Evolutionary conservation across 495 filamentous ascomycete genomes (phyloP).

Genomic region (Glarea lozoyensis): DNA sequence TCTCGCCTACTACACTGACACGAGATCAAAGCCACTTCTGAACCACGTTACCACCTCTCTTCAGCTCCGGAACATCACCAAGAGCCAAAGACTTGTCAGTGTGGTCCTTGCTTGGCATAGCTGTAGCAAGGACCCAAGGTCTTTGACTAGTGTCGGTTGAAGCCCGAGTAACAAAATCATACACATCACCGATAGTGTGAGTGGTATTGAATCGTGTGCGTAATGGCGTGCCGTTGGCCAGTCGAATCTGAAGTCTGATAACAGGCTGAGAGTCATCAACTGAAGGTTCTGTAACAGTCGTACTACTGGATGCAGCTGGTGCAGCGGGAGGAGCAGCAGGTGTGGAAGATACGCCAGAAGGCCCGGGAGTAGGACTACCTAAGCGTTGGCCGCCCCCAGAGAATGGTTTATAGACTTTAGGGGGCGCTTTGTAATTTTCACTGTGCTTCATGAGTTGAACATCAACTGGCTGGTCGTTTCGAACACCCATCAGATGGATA

Average conservation of each 20-base stretch:
- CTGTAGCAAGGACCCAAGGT: conserved; percentile 80
- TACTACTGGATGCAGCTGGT: conserved; percentile 9
- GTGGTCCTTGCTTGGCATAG: conserved; percentile 92
- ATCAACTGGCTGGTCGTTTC: conserved; percentile 77
- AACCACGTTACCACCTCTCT: conserved; percentile 68
- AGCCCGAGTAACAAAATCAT: conserved; percentile 68
- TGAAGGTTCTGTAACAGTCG: conserved; percentile 34
- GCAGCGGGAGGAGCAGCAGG: conserved; percentile 27
- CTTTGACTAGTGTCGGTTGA: conserved; percentile 49
- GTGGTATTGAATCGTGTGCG: conserved; percentile 85
- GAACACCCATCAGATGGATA: conserved; percentile 79
- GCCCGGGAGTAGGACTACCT: conserved; percentile 82
- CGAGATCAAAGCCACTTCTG: conserved; percentile 67
- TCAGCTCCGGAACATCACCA: conserved; percentile 77
- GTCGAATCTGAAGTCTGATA: conserved; percentile 74
- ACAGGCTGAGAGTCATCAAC: conserved; percentile 72
- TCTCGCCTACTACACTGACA: too few species aligned
- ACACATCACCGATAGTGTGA: conserved; percentile 87
- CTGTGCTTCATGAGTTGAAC: conserved; percentile 82
- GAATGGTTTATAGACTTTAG: conserved; percentile 84
- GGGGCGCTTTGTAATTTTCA: conserved; percentile 72
- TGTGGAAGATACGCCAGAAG: conserved; percentile 25
- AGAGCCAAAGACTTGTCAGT: conserved; percentile 60
- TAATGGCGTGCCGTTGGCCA: conserved; percentile 82
- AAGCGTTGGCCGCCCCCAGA: conserved; percentile 72